A percentile compares a stretch with the other conserved stretches of the same genome.
Evolutionary conservation across 2,329 filamentous ascomycete genomes (phyloP).

Genomic region (Aspergillus sp.): DNA sequence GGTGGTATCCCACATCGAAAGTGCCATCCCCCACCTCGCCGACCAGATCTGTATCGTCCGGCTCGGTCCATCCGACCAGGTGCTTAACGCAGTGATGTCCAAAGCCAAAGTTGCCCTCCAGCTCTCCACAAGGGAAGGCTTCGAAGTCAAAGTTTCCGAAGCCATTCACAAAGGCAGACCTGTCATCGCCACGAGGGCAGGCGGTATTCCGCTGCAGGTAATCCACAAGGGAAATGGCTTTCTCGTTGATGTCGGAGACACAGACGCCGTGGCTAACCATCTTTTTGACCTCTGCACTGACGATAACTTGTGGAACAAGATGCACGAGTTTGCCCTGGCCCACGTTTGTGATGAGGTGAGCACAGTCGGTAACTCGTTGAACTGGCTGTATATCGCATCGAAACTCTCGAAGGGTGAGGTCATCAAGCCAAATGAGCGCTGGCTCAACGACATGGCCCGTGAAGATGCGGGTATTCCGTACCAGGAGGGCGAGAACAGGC

Average conservation of each 20-base stretch:
- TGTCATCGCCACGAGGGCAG: slow-evolving; percentile 71
- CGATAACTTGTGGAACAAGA: slow-evolving; percentile 62
- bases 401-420: slow-evolving; percentile 60
- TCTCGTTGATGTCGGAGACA: slow-evolving; percentile 70
- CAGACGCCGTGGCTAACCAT: slow-evolving; percentile 66
- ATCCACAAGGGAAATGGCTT: slow-evolving; percentile 71
- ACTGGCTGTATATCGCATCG: slow-evolving; percentile 75
- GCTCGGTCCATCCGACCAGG: slow-evolving; percentile 73
- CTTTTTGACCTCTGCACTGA: slow-evolving; percentile 67
- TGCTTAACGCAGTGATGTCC: slow-evolving; percentile 73
- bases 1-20: slow-evolving; percentile 67
- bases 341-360: slow-evolving; percentile 79
- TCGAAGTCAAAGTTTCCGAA: slow-evolving; percentile 84
- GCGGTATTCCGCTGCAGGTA: slow-evolving; percentile 80
- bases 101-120: slow-evolving; percentile 73
- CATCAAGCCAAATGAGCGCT: slow-evolving; percentile 60
- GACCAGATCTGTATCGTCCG: slow-evolving; percentile 73
- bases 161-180: slow-evolving; percentile 77
- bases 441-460: slow-evolving; percentile 74
- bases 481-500: slow-evolving; percentile 57
- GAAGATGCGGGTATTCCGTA: slow-evolving; percentile 64
- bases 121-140: slow-evolving; percentile 77
- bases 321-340: slow-evolving; percentile 62
- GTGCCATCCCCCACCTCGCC: slow-evolving; percentile 60
- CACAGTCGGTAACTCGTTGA: slow-evolving; percentile 74